A percentile compares a stretch with the other conserved stretches of the same genome.
Conservation (phyloP, 179 eudicot species). For the Silene vulgaris region DNA sequence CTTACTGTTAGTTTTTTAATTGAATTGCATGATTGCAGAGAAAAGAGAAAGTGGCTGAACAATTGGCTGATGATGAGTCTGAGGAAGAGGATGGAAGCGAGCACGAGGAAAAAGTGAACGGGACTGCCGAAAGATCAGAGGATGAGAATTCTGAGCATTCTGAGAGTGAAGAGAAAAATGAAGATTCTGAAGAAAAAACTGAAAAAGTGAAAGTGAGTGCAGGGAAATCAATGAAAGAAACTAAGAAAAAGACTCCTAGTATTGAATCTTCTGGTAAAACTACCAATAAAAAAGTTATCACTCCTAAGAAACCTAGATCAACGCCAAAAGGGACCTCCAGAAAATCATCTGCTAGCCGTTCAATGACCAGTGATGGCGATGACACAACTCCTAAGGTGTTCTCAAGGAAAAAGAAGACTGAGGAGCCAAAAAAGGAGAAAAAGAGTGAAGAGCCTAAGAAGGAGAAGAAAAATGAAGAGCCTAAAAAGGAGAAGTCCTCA, state of each 20-base stretch:
- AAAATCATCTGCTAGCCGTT: conserved; percentile 43
- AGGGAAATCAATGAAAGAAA: conserved; percentile 32
- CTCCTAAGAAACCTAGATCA: conserved; percentile 44
- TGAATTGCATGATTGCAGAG: conserved; percentile 36
- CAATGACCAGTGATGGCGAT: conserved; percentile 35
- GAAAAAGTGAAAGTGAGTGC: conserved; percentile 33
- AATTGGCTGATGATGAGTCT: conserved; percentile 53
- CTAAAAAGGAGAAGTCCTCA: conserved; percentile 43
- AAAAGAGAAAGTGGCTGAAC: conserved; percentile 35
- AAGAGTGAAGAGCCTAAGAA: conserved; percentile 14
- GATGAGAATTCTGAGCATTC: conserved; percentile 53
- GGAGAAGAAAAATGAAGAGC: conserved; percentile 59
- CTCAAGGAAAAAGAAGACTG: conserved; percentile 66
- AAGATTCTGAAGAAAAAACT: conserved; percentile 57
- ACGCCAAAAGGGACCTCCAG: conserved; percentile 41
- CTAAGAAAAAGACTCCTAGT: conserved; percentile 44
- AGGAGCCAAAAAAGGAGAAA: conserved; percentile 46
- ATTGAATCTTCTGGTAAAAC: conserved; percentile 44
- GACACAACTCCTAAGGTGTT: conserved; percentile 56
- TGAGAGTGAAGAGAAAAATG: conserved; percentile 47
- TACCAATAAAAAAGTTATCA: conserved; percentile 37
- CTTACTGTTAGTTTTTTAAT: neutral
- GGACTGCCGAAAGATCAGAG: conserved; percentile 41
- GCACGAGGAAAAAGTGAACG: conserved; percentile 48
- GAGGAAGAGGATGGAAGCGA: conserved; percentile 41